Evolutionary conservation across 2,329 filamentous ascomycete genomes (phyloP).

Genomic region (Chaetomiaceae sp.): DNA sequence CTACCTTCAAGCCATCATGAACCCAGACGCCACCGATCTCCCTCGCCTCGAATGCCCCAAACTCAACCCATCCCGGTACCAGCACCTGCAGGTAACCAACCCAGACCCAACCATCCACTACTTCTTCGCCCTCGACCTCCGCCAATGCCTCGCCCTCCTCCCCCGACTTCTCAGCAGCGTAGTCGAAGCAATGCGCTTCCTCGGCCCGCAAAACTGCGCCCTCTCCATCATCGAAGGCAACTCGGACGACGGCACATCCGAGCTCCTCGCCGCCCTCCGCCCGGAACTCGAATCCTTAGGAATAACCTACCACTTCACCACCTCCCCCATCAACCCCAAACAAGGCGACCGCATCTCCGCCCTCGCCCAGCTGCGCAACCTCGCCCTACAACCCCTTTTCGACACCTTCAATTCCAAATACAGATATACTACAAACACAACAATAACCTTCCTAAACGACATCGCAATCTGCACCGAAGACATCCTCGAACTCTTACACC

Average conservation of each 20-base stretch:
- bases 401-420: conserved; percentile 6
- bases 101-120: conserved; percentile 28
- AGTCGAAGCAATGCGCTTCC: conserved; percentile 44
- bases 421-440: conserved; percentile 18
- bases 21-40: conserved; percentile 6
- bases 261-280: conserved; percentile 42
- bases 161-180: conserved; percentile 50
- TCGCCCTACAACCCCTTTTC: conserved; percentile 46
- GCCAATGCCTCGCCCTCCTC: conserved; percentile 41
- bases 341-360: conserved; percentile 41
- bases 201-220: conserved; percentile 47
- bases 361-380: conserved; percentile 49
- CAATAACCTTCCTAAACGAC: conserved; percentile 52
- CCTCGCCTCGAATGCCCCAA: conserved; percentile 21
- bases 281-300: conserved; percentile 36
- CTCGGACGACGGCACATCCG: conserved; percentile 50
- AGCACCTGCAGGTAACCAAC: conserved; percentile 10
- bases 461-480: conserved; percentile 51
- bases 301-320: conserved; percentile 38
- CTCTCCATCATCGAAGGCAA: conserved; percentile 54
- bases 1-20: conserved; percentile 22
- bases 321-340: conserved; percentile 41
- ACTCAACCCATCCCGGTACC: conserved; percentile 13
- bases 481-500: conserved; percentile 52
- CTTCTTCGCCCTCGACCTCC: conserved; percentile 52